phyloP scores from a whole-genome alignment of 306 rosid genomes.

The Comarum palustre region DNA sequence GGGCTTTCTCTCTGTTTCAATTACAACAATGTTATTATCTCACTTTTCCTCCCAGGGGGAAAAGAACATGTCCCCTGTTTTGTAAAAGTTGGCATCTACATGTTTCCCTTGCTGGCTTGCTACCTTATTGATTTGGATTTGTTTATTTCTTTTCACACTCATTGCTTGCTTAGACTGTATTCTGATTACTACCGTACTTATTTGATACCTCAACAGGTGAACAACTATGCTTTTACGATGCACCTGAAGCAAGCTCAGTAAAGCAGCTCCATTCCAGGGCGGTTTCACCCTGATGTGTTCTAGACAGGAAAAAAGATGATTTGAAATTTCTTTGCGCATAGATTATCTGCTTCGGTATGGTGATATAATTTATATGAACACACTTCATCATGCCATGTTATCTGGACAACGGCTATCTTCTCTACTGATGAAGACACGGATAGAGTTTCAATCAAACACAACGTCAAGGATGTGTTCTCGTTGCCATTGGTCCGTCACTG shows the following conservation, averaged over 20 bases:
- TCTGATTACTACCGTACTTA: not conserved
- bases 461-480: not conserved
- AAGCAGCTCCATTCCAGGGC: slow-evolving; percentile 78
- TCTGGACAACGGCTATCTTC: not conserved
- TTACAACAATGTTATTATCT: not conserved
- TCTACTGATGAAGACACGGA: not conserved
- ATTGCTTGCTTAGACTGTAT: not conserved
- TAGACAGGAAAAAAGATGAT: slow-evolving; percentile 14
- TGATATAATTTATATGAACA: not conserved
- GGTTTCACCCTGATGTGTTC: slow-evolving; percentile 81
- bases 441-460: slow-evolving; percentile 14
- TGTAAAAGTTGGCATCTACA: not conserved
- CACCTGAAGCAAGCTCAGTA: slow-evolving; percentile 87
- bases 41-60: not conserved
- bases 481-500: not conserved
- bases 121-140: not conserved
- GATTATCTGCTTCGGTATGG: not conserved
- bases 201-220: slow-evolving; percentile 38
- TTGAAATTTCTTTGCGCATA: not conserved
- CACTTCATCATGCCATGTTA: not conserved
- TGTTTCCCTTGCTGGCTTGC: not conserved
- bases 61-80: not conserved
- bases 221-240: slow-evolving; percentile 79
- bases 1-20: not conserved
- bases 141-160: not conserved